Base-by-base conservation (phyloP, 495 filamentous ascomycete species). In the Trichoderma reesei region DNA sequence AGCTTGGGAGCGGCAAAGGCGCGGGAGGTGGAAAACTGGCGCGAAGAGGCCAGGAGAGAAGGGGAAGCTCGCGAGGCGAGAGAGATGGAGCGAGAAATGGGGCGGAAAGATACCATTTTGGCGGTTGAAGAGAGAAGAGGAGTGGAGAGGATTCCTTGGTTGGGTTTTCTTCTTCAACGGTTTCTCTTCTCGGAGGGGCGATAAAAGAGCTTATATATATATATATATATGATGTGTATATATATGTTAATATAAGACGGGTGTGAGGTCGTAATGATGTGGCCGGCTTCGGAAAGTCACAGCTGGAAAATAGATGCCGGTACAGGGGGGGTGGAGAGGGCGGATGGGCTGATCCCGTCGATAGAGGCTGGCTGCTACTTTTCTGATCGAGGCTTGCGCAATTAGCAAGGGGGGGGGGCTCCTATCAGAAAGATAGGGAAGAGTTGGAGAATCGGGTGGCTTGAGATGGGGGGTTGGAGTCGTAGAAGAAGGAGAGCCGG, bases 71-170 rank as follows among this genome's bases (percentile, higher is more conserved):
- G 59, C 34, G 39, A 39, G 34, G 51, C 51, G 20, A 56, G 59
- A 39, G 39, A 61, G 36, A 41, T n/a, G 3, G 59, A 61, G 10
- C 59, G 51, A 14, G 51, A 56, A 7, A 56, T 33, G 51, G 51
- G 51, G 51, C 51, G 51, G 51, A 56, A 56, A 56, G 51, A 61
- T 61, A 61, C 59, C 59, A 61, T 61, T 61, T 61, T 61, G 59
- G 36, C 59, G 34, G 36, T 60, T 4, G 26, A 36, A 18, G 26
- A 38, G 31, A n/a, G 36, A 38, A 60, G 26, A 60, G 34, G 41
- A 9, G 59, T 33, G 11, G 51, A 34, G 9, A 14, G 51, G 51
- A 34, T 2, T 34, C 16, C 11, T 3, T 3, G 51, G 51, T 33
- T 8, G 8, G 1, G 0, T 34, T 56, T 31, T 33, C 20, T 8